Conservation (phyloP, 2,329 filamentous ascomycete species). For the Sordariomycetes sp. region DNA sequence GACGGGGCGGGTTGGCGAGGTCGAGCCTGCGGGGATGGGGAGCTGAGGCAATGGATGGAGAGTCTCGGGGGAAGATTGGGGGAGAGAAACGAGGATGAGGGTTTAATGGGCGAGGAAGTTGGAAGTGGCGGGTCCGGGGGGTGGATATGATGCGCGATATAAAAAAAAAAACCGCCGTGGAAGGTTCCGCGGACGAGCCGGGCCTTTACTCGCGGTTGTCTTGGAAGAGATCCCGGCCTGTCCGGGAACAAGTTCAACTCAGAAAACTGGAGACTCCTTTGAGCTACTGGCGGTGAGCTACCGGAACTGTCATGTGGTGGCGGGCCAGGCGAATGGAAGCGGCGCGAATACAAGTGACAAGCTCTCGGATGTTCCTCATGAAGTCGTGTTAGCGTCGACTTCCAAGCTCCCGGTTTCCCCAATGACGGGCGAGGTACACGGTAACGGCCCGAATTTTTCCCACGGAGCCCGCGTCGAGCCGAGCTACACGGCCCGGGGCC, state of each 20-base stretch:
- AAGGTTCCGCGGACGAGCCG: not conserved
- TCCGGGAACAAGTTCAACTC: not conserved
- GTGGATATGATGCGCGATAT: slow-evolving; percentile 1
- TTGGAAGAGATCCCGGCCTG: not conserved
- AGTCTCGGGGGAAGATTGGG: not conserved
- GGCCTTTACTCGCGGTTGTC: not conserved
- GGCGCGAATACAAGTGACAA: not conserved
- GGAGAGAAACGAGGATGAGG: not conserved
- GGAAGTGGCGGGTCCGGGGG: not conserved
- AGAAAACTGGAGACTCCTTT: not conserved
- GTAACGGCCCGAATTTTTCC: not conserved
- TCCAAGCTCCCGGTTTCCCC: not conserved
- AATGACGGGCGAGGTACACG: not conserved
- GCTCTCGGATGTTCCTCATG: not conserved
- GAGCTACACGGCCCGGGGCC: not conserved
- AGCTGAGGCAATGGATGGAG: not conserved
- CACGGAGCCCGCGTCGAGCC: not conserved
- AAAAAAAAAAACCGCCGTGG: not conserved
- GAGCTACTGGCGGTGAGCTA: not conserved
- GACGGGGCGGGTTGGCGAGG: not conserved
- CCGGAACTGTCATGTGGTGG: not conserved
- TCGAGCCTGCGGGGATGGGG: not conserved
- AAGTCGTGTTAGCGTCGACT: not conserved
- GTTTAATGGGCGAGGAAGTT: not conserved
- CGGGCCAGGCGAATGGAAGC: not conserved